Evolutionary conservation across 2,329 filamentous ascomycete genomes (phyloP), one percentile per base, ranked within the genome.

Genomic region (Lasiodiplodia gonubiensis): DNA sequence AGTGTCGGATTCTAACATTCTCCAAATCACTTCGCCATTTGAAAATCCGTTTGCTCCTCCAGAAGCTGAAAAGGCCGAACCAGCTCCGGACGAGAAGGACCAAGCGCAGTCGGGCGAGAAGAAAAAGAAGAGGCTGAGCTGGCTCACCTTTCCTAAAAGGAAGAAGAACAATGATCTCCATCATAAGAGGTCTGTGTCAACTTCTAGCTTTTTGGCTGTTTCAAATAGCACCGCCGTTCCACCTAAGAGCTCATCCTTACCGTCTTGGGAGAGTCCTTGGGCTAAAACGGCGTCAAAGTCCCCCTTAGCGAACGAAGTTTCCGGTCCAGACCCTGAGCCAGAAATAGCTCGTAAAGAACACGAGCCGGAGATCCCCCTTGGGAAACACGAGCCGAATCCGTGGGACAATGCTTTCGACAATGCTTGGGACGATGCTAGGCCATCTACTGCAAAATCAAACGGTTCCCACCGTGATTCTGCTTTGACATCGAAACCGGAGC

Each of bases 81-180:
- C 27, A 37, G 10, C 18, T 18, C n/a, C 42, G 6, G 42, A 51
- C 14, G 42, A 51, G 18, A 18, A 7, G 3, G 59, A 35, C 0
- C 18, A 63, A 25, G 35, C 35, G 53, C 18, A 25, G 42, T 21
- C 42, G 1, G 42, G n/a, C 2, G 59, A 63, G 53, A 55, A 59
- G 35, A 66, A 66, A 33, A 66, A 66, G 39, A 66, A 66, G 33
- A 55, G 64, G 39, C 42, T 66, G 14, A 66, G 64, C 64, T 66
- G 52, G 64, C 49, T 66, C 25, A 57, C 37, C 18, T 55, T 66
- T 4, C 52, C 52, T 6, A 66, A 59, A 42, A 49, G 27, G 42
- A 66, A 66, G 21, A 66, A 51, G 64, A 57, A 66, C 16, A 49
- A 51, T 37, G 63, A 54, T 35, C 27, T 39, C 37, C 52, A 53